Evolutionary conservation across 2,329 filamentous ascomycete genomes (phyloP).

Genomic region (Periconia macrospinosa): DNA sequence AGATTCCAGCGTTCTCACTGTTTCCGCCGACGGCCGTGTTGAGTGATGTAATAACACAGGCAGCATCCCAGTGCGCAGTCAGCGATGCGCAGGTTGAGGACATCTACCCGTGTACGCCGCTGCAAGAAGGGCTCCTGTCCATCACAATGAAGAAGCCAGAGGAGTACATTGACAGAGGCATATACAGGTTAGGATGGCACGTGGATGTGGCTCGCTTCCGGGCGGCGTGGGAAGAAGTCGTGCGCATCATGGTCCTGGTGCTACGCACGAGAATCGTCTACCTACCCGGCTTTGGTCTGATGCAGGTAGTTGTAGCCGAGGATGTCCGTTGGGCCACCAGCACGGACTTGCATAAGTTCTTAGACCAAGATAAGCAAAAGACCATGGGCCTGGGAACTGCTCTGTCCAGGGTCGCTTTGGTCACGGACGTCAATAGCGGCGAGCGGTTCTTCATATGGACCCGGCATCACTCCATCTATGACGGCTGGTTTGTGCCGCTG

Average conservation of each 20-base stretch:
- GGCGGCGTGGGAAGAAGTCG: not conserved
- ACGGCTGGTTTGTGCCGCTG: constrained; percentile 21
- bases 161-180: not conserved
- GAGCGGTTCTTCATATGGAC: constrained; percentile 31
- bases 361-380: not conserved
- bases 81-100: not conserved
- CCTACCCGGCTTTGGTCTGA: not conserved
- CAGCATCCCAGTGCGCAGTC: not conserved
- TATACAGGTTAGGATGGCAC: not conserved
- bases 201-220: constrained; percentile 1
- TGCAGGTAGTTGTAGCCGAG: constrained; percentile 4
- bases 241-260: not conserved
- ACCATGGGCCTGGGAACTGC: not conserved
- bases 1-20: not conserved
- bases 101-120: constrained; percentile 9
- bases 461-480: constrained; percentile 41
- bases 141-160: not conserved
- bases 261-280: constrained; percentile 6
- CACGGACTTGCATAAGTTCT: not conserved
- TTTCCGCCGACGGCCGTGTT: too few species aligned
- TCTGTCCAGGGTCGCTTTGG: not conserved
- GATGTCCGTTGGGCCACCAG: not conserved
- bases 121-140: constrained; percentile 10
- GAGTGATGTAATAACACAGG: not conserved
- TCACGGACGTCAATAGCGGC: not conserved